A percentile compares a stretch with the other conserved stretches of the same genome.
phyloP scores from a whole-genome alignment of 106 monocot species.

The Amphibolis antarctica region DNA sequence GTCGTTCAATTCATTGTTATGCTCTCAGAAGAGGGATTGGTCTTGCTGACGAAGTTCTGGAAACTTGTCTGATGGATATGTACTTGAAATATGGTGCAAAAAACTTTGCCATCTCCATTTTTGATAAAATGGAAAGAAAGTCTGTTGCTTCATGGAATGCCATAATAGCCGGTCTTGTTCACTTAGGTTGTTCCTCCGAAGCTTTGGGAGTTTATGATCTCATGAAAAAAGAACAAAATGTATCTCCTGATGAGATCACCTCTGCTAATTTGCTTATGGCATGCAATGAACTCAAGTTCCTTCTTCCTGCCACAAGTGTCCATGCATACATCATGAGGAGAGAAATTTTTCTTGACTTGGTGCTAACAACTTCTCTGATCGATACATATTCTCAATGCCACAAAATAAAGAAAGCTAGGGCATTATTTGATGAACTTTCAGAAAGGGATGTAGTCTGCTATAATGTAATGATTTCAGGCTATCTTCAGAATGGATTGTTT shows the following conservation, averaged over 20 bases:
- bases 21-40: slow-evolving; percentile 38
- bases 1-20: slow-evolving; percentile 45
- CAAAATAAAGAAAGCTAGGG: slow-evolving; percentile 18
- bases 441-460: slow-evolving; percentile 33
- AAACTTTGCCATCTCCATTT: slow-evolving; percentile 13
- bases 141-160: slow-evolving; percentile 51
- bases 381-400: slow-evolving; percentile 30
- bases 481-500: slow-evolving; percentile 25
- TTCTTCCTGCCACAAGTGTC: slow-evolving; percentile 17
- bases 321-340: slow-evolving; percentile 41
- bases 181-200: slow-evolving; percentile 22
- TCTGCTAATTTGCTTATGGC: slow-evolving; percentile 43
- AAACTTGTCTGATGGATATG: slow-evolving; percentile 44
- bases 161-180: slow-evolving; percentile 32
- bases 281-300: slow-evolving; percentile 26
- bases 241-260: slow-evolving; percentile 47
- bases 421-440: slow-evolving; percentile 31
- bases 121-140: slow-evolving; percentile 17
- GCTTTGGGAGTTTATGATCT: slow-evolving; percentile 24
- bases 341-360: slow-evolving; percentile 38
- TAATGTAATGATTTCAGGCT: slow-evolving; percentile 42
- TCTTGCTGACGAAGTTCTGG: slow-evolving; percentile 39
- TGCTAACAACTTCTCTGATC: slow-evolving; percentile 39
- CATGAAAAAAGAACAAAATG: slow-evolving; percentile 28
- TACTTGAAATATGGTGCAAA: slow-evolving; percentile 34